Evolutionary conservation across 2,329 filamentous ascomycete genomes (phyloP).

Genomic region (Remersonia thermophila): DNA sequence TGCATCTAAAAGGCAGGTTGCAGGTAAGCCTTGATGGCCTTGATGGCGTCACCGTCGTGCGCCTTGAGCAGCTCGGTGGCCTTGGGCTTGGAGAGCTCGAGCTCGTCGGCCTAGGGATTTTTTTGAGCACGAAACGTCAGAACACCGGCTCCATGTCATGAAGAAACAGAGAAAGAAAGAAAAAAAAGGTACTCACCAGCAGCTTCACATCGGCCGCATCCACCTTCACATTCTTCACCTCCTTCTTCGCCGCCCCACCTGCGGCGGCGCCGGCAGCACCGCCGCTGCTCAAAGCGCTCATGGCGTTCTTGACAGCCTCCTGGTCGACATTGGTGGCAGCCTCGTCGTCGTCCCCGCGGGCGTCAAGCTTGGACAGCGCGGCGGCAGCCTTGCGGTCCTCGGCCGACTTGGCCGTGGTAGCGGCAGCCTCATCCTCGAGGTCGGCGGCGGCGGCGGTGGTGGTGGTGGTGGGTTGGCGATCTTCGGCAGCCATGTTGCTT

Average conservation of each 20-base stretch:
- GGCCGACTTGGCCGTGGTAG: conserved; percentile 45
- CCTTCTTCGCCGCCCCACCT: conserved; percentile 25
- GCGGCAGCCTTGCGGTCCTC: conserved; percentile 68
- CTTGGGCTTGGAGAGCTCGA: conserved; percentile 58
- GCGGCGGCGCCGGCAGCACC: neutral
- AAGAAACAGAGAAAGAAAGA: conserved; percentile 1
- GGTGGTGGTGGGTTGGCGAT: conserved; percentile 42
- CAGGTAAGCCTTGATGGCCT: conserved; percentile 51
- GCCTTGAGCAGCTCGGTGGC: conserved; percentile 63
- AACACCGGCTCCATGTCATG: too few species aligned
- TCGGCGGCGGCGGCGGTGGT: conserved; percentile 44
- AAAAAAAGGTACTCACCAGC: conserved; percentile 36
- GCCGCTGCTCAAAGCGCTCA: conserved; percentile 46
- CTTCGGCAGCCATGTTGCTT: conserved; percentile 30
- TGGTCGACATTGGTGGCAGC: conserved; percentile 40
- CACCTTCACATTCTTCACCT: conserved; percentile 56
- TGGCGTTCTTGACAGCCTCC: conserved; percentile 59
- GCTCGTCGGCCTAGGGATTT: conserved; percentile 46
- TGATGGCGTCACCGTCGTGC: conserved; percentile 56
- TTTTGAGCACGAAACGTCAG: too few species aligned
- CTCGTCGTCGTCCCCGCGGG: conserved; percentile 35
- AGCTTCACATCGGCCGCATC: conserved; percentile 59
- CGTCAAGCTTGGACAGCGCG: conserved; percentile 58
- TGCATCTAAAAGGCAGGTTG: conserved; percentile 9
- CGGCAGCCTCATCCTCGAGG: conserved; percentile 41